A percentile compares a stretch with the other conserved stretches of the same genome.
Evolutionary conservation across 805 yeast genomes (phyloP).

Genomic region (Zygosaccharomyces kombuchaensis): DNA sequence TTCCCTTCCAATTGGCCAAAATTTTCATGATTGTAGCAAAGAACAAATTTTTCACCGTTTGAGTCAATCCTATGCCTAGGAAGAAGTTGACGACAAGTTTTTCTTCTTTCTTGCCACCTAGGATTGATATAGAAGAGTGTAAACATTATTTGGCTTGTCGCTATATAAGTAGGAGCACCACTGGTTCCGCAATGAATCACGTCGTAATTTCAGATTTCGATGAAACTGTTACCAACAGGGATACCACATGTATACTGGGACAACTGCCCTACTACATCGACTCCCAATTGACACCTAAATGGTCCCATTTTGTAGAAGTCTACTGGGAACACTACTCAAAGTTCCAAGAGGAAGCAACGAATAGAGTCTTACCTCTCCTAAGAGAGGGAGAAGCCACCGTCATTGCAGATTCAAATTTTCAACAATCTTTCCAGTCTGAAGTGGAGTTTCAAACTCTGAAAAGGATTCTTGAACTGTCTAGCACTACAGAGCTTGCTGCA

Average conservation of each 20-base stretch:
- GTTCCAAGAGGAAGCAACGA: slow-evolving; percentile 4
- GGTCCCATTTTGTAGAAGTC: slow-evolving; percentile 26
- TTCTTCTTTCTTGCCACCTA: slow-evolving; percentile 15
- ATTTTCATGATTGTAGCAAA: slow-evolving; percentile 19
- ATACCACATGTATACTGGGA: slow-evolving; percentile 28
- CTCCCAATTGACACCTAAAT: slow-evolving; percentile 18
- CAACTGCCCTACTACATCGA: slow-evolving; percentile 22
- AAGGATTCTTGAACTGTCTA: slow-evolving; percentile 23
- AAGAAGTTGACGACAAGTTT: slow-evolving; percentile 2
- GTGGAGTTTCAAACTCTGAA: slow-evolving; percentile 16
- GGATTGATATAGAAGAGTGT: slow-evolving; percentile 35
- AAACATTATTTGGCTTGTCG: slow-evolving; percentile 14
- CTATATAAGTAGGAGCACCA: not conserved
- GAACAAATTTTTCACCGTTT: slow-evolving; percentile 27
- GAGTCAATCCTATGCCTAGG: slow-evolving; percentile 21
- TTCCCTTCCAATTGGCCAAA: slow-evolving; percentile 1
- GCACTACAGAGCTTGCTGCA: slow-evolving; percentile 24
- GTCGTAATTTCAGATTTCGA: slow-evolving; percentile 32
- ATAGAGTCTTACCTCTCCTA: slow-evolving; percentile 16
- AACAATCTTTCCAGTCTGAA: slow-evolving; percentile 16
- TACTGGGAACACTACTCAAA: slow-evolving; percentile 21
- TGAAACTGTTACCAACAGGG: slow-evolving; percentile 31
- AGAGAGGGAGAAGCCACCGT: not conserved
- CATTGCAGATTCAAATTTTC: slow-evolving; percentile 15
- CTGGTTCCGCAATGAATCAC: slow-evolving; percentile 9